Evolutionary conservation across 306 rosid species (phyloP), one percentile per base, ranked within the genome.

Genomic region (Prunus salicina): DNA sequence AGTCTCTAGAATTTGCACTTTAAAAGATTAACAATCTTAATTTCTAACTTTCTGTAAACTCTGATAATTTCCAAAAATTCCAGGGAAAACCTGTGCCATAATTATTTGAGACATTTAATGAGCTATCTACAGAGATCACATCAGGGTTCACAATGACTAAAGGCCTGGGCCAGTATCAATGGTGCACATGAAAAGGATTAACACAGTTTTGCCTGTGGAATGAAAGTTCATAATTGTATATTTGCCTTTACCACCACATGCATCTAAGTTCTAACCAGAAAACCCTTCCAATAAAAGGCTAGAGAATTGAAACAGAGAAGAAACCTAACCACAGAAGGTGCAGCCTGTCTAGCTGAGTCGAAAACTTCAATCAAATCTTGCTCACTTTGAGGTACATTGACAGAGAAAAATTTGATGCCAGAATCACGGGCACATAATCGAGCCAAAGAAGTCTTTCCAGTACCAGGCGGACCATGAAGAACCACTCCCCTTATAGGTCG

Each of bases 391-490:
- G 95, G 91, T 75, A 94, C 98, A 80, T 89, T 87, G 76, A 94
- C 84, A 47, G 83, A 76, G 84, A 89, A 94, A 72, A 92, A 57
- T 8, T 81, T 90, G 82, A 94, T 85, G 74, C 95, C 96, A 64
- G 82, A 91, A 77, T 94, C 93, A 81, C 20, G 86, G 71, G 88
- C 90, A 83, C 96, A 94, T 71, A 89, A 64, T 41, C 49, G 87
- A 82, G 90, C 98, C 83, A 94, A 76, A 43, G 93, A 86, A 82
- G 98, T 89, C 85, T 94, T 94, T 82, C 98, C 98, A 12, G 96
- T 94, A 80, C 98, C 98, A 76, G 98, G 89, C 32, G 98, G 95
- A 38, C 98, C 97, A 73, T 89, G 97, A 74, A 94, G 96, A 86
- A 94, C 93, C 76, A 90, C 93, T 70, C 97, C 97, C 85, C 90